A percentile compares a stretch with the other conserved stretches of the same genome.
These are phyloP conservation scores for Lasiosphaeriaceae sp. DNA, from an alignment of 495 filamentous ascomycete species.

Conservation along the genomic window DNA sequence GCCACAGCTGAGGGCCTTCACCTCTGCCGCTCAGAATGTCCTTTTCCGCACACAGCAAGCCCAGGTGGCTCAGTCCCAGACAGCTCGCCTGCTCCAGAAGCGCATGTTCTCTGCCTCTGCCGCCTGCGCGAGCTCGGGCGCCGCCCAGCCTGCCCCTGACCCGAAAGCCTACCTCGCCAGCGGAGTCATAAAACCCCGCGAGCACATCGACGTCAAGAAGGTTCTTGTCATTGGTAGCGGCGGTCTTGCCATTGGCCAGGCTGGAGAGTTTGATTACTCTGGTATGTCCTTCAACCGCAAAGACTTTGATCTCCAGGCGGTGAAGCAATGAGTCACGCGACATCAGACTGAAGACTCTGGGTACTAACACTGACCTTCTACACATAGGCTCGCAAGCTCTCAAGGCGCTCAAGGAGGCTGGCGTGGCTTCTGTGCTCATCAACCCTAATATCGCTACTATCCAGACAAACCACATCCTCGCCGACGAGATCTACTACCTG, in stretches of 20 bases:
- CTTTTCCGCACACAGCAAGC: slow-evolving; percentile 25
- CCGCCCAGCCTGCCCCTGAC: slow-evolving; percentile 65
- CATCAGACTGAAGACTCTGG: slow-evolving; percentile 4
- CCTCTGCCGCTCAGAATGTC: slow-evolving; percentile 26
- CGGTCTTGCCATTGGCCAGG: slow-evolving; percentile 96
- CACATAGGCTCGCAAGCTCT: slow-evolving; percentile 83
- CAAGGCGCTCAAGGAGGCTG: slow-evolving; percentile 96
- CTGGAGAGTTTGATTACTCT: slow-evolving; percentile 98
- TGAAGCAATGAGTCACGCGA: slow-evolving; percentile 27
- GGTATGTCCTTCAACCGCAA: slow-evolving; percentile 49
- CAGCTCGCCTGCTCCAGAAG: slow-evolving; percentile 29
- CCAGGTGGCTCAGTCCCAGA: slow-evolving; percentile 15
- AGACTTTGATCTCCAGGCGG: slow-evolving; percentile 10
- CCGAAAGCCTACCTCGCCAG: slow-evolving; percentile 85
- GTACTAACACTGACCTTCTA: slow-evolving; percentile 17
- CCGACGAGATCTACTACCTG: slow-evolving; percentile 98
- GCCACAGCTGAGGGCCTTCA: slow-evolving; percentile 34
- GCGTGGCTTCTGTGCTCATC: slow-evolving; percentile 91
- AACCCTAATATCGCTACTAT: slow-evolving; percentile 99
- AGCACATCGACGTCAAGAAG: slow-evolving; percentile 91
- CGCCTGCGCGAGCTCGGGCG: slow-evolving; percentile 26
- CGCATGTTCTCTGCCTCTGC: slow-evolving; percentile 38
- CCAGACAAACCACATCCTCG: slow-evolving; percentile 91
- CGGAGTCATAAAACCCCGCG: slow-evolving; percentile 70
- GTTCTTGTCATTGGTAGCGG: slow-evolving; percentile 95